Conservation (phyloP, 768 basidiomycete genomes). For the Amanita rubescens region DNA sequence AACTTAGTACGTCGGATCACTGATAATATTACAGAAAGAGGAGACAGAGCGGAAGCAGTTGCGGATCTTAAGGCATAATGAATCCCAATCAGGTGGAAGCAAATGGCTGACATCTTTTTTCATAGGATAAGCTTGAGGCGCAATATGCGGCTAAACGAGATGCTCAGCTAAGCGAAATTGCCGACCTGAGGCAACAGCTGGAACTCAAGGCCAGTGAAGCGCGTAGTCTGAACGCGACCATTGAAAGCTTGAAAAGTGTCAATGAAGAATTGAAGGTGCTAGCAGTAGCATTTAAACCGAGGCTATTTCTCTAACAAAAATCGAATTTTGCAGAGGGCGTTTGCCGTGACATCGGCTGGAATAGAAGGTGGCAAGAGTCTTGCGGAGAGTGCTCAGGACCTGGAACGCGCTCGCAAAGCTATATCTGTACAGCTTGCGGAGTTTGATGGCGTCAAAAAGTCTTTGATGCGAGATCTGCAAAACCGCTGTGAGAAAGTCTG, state of each 20-base stretch:
- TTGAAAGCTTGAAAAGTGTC: conserved; percentile 91
- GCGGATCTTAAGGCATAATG: conserved; percentile 75
- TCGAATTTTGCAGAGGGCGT: conserved; percentile 64
- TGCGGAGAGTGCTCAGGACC: conserved; percentile 94
- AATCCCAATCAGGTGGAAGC: conserved; percentile 7
- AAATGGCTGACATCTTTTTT: conserved; percentile 13
- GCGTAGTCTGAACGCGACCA: conserved; percentile 72
- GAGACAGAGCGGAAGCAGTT: conserved; percentile 35
- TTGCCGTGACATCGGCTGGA: conserved; percentile 94
- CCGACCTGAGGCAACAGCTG: conserved; percentile 84
- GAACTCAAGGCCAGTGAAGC: conserved; percentile 81
- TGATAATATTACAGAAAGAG: conserved; percentile 56
- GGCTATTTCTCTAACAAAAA: conserved; percentile 1
- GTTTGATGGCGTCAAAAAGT: conserved; percentile 98
- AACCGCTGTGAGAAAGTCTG: conserved; percentile 98
- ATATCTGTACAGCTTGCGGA: conserved; percentile 98
- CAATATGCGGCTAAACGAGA: conserved; percentile 93
- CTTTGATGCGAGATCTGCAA: conserved; percentile 96
- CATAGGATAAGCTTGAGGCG: conserved; percentile 84
- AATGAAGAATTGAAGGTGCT: conserved; percentile 96
- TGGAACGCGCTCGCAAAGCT: conserved; percentile 92
- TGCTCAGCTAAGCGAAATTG: conserved; percentile 75
- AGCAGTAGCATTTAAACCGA: neutral
- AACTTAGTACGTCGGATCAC: neutral
- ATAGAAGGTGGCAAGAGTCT: conserved; percentile 96